A percentile compares a stretch with the other conserved stretches of the same genome.
These are phyloP conservation scores for Mortierella sp. DNA, from an alignment of 371 early-diverging fungal species.

Conservation along the genomic window DNA sequence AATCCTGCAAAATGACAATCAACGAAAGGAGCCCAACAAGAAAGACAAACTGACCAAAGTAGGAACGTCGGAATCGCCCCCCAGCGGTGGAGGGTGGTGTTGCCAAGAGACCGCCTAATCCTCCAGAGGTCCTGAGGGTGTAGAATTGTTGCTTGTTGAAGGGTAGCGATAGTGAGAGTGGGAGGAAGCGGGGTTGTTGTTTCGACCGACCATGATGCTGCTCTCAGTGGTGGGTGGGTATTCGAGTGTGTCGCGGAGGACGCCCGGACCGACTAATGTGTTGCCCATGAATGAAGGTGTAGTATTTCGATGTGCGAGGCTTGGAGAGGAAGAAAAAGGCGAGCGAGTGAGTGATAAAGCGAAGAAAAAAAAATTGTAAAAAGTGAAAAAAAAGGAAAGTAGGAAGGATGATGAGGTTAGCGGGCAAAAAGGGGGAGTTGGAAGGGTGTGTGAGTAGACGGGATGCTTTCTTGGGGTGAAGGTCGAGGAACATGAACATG, in stretches of 20 bases:
- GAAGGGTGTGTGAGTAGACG: background rate
- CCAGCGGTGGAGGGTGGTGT: background rate
- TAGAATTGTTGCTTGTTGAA: background rate
- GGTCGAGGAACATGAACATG: too few species aligned
- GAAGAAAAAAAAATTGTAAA: background rate
- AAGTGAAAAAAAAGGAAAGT: background rate
- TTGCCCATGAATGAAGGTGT: background rate
- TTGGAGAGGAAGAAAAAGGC: background rate
- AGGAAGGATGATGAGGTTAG: background rate
- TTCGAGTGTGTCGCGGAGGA: background rate
- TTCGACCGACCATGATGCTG: background rate
- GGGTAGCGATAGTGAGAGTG: background rate
- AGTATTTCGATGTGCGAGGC: background rate
- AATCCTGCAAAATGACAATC: background rate
- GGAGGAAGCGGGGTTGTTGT: background rate
- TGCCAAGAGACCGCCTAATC: background rate
- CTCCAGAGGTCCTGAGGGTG: background rate
- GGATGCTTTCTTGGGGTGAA: background rate
- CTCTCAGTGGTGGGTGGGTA: background rate
- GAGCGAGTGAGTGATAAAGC: background rate
- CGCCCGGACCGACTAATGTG: slow-evolving; percentile 11
- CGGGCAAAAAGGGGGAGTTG: background rate
- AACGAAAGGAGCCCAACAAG: background rate
- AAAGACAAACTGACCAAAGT: slow-evolving; percentile 4
- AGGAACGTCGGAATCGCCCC: background rate